Evolutionary conservation across 2,329 filamentous ascomycete genomes (phyloP), one percentile per base, ranked within the genome.

Genomic region (Paraconiothyrium brasiliense): DNA sequence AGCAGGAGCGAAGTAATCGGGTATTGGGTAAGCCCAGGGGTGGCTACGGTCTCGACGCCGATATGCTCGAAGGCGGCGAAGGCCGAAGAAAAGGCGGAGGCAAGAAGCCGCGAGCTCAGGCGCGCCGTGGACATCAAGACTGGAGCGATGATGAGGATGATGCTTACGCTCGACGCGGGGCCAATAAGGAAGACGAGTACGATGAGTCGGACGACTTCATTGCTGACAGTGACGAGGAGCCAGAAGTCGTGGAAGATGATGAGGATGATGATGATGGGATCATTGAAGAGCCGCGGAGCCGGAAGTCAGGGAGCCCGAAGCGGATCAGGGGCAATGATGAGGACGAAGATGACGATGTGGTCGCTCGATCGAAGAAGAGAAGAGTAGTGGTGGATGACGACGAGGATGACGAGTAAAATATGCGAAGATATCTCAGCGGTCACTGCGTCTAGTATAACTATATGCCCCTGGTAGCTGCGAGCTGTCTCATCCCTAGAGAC

Each of bases 201-300:
- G 91, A 94, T 64, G 85, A 90, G 73, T 90, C 90, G 37, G 92
- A 94, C 71, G 92, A 90, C 60, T 94, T 94, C 74, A 86, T 94
- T 59, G 92, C 90, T 3, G 84, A 84, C 3, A 93, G 90, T 70
- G 91, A 93, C 67, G 90, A 92, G 61, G 92, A 93, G 46, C 87
- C 86, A 44, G 80, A 83, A 61, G 87, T 85, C 35, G 87, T 83
- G 3, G 87, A 85, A 0, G 89, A 89, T 22, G 89, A 91, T 34
- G 80, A 83, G 41, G 78, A 79, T 52, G 80, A 81, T 61, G 82
- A 83, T 63, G 82, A 84, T 62, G 81, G 80, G 1, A 82, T 83
- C 52, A 71, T 79, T 20, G 76, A 79, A 58, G 69, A 72, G 48
- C 63, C 73, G 30, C 70, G 75, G 14, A 75, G 74, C 67, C 59